phyloP scores from a whole-genome alignment of 1,284 basidiomycete species.

The Hemileia vastatrix region DNA sequence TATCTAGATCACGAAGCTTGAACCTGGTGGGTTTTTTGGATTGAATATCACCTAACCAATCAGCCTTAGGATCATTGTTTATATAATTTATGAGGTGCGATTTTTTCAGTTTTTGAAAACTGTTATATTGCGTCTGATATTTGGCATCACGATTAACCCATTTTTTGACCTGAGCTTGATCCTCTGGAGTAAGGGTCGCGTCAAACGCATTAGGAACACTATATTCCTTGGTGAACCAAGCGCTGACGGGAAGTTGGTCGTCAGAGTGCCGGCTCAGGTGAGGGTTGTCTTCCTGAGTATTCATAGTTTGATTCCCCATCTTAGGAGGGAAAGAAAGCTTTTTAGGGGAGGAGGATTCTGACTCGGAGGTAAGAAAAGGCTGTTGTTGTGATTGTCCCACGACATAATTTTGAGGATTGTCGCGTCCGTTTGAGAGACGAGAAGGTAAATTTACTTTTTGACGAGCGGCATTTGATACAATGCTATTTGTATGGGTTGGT shows the following conservation, averaged over 20 bases:
- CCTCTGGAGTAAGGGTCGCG: neutral
- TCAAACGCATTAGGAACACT: neutral
- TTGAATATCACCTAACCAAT: slow-evolving; percentile 25
- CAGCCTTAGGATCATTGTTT: slow-evolving; percentile 27
- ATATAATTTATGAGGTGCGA: slow-evolving; percentile 12
- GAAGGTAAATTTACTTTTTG: no score
- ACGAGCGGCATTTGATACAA: no score
- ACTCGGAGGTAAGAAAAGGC: neutral
- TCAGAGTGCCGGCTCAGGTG: neutral
- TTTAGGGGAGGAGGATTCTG: neutral
- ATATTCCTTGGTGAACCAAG: neutral
- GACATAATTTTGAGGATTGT: neutral
- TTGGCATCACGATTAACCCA: slow-evolving; percentile 12
- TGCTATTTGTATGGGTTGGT: no score
- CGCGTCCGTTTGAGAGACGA: neutral
- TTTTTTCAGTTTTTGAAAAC: neutral
- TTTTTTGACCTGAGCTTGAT: slow-evolving; percentile 1
- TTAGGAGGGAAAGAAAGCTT: neutral
- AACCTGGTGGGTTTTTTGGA: slow-evolving; percentile 32
- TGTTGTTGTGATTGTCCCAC: neutral
- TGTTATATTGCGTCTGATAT: slow-evolving; percentile 1
- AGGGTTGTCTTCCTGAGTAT: no score
- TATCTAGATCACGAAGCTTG: slow-evolving; percentile 33
- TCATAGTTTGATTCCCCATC: no score
- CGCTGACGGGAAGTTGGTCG: neutral